These are phyloP conservation scores for Cercophora scortea DNA, from an alignment of 495 filamentous ascomycete species.

Conservation along the genomic window DNA sequence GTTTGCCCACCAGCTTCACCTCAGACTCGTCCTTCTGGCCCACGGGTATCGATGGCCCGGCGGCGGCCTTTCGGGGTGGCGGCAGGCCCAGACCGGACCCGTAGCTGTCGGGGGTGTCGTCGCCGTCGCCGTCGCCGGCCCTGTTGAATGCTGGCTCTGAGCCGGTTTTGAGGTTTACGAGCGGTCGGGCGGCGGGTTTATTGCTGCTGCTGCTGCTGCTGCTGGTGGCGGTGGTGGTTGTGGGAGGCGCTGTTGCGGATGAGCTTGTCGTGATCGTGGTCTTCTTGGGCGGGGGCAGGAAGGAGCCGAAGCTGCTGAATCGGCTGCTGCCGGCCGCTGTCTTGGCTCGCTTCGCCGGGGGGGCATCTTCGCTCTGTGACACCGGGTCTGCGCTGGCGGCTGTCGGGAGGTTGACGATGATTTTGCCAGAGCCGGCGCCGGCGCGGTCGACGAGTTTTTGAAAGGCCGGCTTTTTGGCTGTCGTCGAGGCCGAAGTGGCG, in stretches of 20 bases:
- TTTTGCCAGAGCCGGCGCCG: conserved; percentile 64
- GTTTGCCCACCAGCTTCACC: conserved; percentile 63
- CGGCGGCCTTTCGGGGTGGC: conserved; percentile 13
- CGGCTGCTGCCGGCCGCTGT: conserved; percentile 36
- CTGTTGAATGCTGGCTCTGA: conserved; percentile 71
- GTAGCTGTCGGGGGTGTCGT: conserved; percentile 6
- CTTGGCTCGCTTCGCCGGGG: conserved; percentile 63
- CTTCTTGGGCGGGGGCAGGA: conserved; percentile 81
- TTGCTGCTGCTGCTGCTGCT: background rate
- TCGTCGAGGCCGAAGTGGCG: conserved; percentile 18
- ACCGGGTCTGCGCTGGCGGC: conserved; percentile 18
- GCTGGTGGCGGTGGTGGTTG: conserved; percentile 1
- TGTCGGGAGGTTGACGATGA: conserved; percentile 62
- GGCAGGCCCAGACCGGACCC: conserved; percentile 17
- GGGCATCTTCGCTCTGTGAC: conserved; percentile 37
- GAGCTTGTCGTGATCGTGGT: conserved; percentile 10
- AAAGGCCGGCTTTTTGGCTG: conserved; percentile 44
- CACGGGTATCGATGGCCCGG: conserved; percentile 33
- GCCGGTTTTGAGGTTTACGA: conserved; percentile 69
- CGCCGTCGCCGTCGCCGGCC: conserved; percentile 26
- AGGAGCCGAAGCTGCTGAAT: conserved; percentile 73
- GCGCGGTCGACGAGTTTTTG: conserved; percentile 72
- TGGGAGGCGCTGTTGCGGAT: background rate
- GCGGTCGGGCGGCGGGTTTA: conserved; percentile 24
- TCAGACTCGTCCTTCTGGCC: conserved; percentile 46